These are phyloP conservation scores for Phanerochaete carnosa DNA, from an alignment of 768 basidiomycete species.

Conservation along the genomic window DNA sequence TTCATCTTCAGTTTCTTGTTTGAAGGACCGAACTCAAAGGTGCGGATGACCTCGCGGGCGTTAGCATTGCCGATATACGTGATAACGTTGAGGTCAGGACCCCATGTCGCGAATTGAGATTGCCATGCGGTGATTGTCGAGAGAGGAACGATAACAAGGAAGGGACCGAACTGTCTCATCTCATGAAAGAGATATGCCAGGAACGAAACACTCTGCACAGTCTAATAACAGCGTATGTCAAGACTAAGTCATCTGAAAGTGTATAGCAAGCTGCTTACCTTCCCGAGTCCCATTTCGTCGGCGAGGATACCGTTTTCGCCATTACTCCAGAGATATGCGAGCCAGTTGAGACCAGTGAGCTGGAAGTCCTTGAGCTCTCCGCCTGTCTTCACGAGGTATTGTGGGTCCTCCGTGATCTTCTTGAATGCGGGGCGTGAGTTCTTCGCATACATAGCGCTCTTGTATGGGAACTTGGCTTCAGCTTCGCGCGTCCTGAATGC, in stretches of 20 bases:
- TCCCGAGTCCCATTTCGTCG: conserved; percentile 99
- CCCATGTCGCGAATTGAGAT: conserved; percentile 90
- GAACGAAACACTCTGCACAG: conserved; percentile 94
- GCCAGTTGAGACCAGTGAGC: conserved; percentile 96
- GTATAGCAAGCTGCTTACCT: conserved; percentile 44
- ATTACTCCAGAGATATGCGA: conserved; percentile 94
- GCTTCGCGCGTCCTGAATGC: conserved; percentile 75
- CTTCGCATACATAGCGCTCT: conserved; percentile 66
- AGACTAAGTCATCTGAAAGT: conserved; percentile 13
- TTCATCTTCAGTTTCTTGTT: conserved; percentile 94
- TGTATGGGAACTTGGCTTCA: conserved; percentile 81
- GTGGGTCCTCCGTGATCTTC: conserved; percentile 85
- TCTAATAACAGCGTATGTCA: conserved; percentile 40
- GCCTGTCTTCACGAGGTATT: conserved; percentile 74
- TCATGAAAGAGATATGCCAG: conserved; percentile 94
- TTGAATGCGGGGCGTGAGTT: conserved; percentile 73
- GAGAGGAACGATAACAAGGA: conserved; percentile 95
- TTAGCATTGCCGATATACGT: conserved; percentile 90
- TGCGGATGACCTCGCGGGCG: conserved; percentile 88
- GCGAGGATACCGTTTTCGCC: conserved; percentile 97
- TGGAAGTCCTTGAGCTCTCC: conserved; percentile 97
- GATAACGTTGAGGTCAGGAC: conserved; percentile 95
- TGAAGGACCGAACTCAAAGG: conserved; percentile 87
- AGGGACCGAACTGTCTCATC: conserved; percentile 91
- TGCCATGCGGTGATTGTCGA: conserved; percentile 99